These are phyloP conservation scores for Hirschioporus abietinus DNA, from an alignment of 768 basidiomycete genomes.

Conservation along the genomic window DNA sequence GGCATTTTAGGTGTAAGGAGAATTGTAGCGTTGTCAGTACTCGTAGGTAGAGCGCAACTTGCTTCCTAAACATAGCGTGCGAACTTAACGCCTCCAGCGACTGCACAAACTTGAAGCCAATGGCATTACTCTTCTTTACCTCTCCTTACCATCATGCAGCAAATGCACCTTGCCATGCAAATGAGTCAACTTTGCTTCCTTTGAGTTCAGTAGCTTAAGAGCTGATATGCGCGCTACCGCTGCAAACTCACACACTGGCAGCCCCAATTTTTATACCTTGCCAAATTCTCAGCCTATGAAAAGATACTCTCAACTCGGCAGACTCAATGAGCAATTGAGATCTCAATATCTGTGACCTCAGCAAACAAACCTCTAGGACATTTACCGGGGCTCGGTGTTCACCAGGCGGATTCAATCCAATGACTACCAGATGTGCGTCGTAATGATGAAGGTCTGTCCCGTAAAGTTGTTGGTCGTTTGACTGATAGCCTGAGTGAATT, in stretches of 20 bases:
- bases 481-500: not conserved
- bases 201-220: not conserved
- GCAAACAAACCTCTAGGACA: constrained; percentile 37
- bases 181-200: not conserved
- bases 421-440: constrained; percentile 46
- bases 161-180: too few species aligned
- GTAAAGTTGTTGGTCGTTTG: not conserved
- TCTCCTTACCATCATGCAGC: too few species aligned
- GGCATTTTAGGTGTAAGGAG: too few species aligned
- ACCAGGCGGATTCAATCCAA: constrained; percentile 43
- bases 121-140: too few species aligned
- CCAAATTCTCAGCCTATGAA: not conserved
- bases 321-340: not conserved
- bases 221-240: not conserved
- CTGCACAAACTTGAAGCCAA: too few species aligned
- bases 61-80: too few species aligned
- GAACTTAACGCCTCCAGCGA: too few species aligned
- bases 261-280: not conserved
- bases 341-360: constrained; percentile 13
- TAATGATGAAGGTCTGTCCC: constrained; percentile 41
- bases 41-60: too few species aligned
- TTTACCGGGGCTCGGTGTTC: constrained; percentile 41
- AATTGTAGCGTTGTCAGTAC: too few species aligned
- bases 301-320: not conserved
- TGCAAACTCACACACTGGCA: not conserved